These are phyloP conservation scores for Setomelanomma holmii DNA, from an alignment of 2,329 filamentous ascomycete species.

Conservation along the genomic window DNA sequence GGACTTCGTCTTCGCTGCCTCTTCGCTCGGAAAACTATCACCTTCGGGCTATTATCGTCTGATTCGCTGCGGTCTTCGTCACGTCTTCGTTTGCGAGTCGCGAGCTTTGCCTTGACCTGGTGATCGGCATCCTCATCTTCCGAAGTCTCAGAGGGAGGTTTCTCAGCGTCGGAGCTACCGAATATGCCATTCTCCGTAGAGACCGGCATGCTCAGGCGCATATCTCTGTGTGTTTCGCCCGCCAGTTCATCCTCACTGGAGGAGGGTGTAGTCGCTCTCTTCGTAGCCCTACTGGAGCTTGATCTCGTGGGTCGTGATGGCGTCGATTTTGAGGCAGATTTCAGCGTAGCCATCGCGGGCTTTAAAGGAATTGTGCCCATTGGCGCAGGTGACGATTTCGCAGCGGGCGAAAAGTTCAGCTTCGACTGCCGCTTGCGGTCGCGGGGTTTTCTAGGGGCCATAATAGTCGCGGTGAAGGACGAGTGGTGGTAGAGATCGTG, in stretches of 20 bases:
- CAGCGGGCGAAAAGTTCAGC: constrained; percentile 52
- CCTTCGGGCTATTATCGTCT: constrained; percentile 7
- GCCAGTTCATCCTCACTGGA: constrained; percentile 33
- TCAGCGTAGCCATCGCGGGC: constrained; percentile 9
- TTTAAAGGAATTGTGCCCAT: constrained; percentile 11
- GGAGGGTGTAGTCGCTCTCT: constrained; percentile 18
- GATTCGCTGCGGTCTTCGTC: constrained; percentile 11
- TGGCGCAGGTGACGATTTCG: constrained; percentile 44
- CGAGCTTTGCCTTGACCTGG: constrained; percentile 5
- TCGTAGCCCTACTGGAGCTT: constrained; percentile 18
- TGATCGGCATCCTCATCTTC: constrained; percentile 15
- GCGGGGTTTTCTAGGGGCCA: constrained; percentile 33
- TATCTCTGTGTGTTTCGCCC: constrained; percentile 15
- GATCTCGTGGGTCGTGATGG: constrained; percentile 27
- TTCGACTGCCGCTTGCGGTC: constrained; percentile 49
- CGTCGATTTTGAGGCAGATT: constrained; percentile 26
- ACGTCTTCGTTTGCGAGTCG: constrained; percentile 26
- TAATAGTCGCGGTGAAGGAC: constrained; percentile 10
- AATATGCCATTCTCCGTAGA: constrained; percentile 31
- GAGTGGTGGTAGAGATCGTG: not conserved
- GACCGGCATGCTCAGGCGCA: constrained; percentile 29
- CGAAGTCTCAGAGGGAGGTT: constrained; percentile 11
- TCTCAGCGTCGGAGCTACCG: constrained; percentile 26
- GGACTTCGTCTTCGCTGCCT: constrained; percentile 19
- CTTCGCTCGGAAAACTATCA: constrained; percentile 15